Conservation (phyloP, 495 filamentous ascomycete genomes). For the Podospora pseudopauciseta region DNA sequence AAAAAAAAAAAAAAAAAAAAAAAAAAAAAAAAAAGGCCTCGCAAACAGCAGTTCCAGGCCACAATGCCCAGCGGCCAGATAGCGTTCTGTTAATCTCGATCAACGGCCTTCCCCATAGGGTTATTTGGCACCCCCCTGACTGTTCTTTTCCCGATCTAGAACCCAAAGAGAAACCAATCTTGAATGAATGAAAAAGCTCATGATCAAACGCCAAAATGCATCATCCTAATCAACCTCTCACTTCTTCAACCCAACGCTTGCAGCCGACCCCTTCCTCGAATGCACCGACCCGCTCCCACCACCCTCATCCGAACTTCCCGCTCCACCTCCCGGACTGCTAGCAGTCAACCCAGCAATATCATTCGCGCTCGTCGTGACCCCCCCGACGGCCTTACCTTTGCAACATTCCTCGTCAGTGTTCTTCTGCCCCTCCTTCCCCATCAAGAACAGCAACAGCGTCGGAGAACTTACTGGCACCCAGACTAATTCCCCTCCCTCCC, state of each 20-base stretch:
- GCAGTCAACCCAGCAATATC: slow-evolving; percentile 2
- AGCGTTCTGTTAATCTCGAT: background rate
- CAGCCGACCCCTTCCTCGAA: background rate
- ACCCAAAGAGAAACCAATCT: background rate
- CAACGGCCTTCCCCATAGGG: background rate
- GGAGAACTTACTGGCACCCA: slow-evolving; percentile 30
- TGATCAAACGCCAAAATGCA: background rate
- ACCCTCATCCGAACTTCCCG: slow-evolving; percentile 18
- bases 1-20: background rate
- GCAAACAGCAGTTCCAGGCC: background rate
- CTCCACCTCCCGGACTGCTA: background rate
- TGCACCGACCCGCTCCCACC: background rate
- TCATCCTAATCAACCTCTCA: background rate
- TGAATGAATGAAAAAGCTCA: background rate
- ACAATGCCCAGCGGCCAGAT: background rate
- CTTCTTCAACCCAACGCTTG: background rate
- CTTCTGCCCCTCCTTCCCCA: no score
- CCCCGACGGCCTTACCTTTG: slow-evolving; percentile 22
- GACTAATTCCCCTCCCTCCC: slow-evolving; percentile 32
- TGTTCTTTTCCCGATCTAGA: background rate
- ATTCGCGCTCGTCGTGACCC: slow-evolving; percentile 19
- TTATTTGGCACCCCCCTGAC: background rate
- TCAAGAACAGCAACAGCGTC: background rate
- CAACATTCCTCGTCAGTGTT: background rate
- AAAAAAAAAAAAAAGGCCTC: background rate